These are phyloP conservation scores for Paecilomyces sp. DNA, from an alignment of 2,329 filamentous ascomycete species.

Conservation along the genomic window DNA sequence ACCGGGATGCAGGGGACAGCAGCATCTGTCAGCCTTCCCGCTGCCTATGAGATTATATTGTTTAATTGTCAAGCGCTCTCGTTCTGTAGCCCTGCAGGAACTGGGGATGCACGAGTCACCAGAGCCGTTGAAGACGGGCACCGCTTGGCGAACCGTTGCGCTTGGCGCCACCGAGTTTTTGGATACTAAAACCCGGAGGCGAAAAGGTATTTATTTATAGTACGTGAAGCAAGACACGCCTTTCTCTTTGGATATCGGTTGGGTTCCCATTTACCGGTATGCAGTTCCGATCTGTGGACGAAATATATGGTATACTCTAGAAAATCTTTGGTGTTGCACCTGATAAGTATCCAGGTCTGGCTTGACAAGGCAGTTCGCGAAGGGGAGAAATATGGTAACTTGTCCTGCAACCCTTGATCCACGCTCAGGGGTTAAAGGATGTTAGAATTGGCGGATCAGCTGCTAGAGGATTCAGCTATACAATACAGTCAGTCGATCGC, in stretches of 20 bases:
- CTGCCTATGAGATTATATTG: too few relatives aligned
- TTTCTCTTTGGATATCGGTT: background rate
- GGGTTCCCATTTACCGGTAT: background rate
- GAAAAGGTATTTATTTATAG: background rate
- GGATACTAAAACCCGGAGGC: background rate
- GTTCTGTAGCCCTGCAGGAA: background rate
- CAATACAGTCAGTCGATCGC: too few relatives aligned
- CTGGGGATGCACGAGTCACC: background rate
- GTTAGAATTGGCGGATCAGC: slow-evolving; percentile 5
- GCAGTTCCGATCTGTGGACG: background rate
- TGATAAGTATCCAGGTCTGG: background rate
- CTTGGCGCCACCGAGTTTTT: background rate
- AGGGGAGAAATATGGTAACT: too few relatives aligned
- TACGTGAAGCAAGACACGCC: background rate
- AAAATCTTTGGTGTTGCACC: background rate
- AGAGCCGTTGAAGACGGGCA: background rate
- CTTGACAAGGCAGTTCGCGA: too few relatives aligned
- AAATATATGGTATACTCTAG: background rate
- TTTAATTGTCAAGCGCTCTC: background rate
- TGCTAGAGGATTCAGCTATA: too few relatives aligned
- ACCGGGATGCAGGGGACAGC: background rate
- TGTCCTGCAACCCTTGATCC: too few relatives aligned
- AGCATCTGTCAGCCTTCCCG: too few relatives aligned
- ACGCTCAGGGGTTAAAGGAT: too few relatives aligned
- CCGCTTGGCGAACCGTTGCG: background rate